Evolutionary conservation across 2,329 filamentous ascomycete genomes (phyloP).

Genomic region (Hypoxylon sp.): DNA sequence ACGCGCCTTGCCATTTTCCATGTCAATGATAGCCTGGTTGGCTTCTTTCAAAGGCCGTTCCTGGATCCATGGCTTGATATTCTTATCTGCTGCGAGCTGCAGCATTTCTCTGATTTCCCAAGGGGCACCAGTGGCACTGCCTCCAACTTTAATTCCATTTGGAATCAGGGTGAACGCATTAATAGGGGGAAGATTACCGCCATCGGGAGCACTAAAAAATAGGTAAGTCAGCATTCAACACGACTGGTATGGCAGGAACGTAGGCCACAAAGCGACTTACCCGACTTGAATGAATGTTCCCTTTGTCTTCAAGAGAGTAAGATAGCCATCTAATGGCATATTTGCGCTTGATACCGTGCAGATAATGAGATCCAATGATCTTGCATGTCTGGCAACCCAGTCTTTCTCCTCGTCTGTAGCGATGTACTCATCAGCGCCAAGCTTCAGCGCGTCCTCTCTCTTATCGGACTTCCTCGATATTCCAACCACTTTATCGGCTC

Average conservation of each 20-base stretch:
- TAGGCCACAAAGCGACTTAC: conserved; percentile 37
- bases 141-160: conserved; percentile 68
- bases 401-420: conserved; percentile 64
- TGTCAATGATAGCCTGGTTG: conserved; percentile 70
- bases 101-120: conserved; percentile 74
- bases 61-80: conserved; percentile 71
- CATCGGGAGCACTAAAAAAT: conserved; percentile 68
- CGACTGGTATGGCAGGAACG: neutral
- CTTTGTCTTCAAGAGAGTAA: conserved; percentile 71
- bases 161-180: conserved; percentile 70
- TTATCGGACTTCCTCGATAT: conserved; percentile 70
- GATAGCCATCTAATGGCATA: conserved; percentile 76
- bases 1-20: conserved; percentile 69
- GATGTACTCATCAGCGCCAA: conserved; percentile 69
- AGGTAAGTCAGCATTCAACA: neutral
- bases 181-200: conserved; percentile 61
- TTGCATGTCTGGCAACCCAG: conserved; percentile 67
- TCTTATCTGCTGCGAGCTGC: conserved; percentile 70
- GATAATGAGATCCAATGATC: conserved; percentile 71
- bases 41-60: conserved; percentile 69
- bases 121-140: conserved; percentile 65
- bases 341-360: conserved; percentile 66
- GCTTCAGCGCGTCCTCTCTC: conserved; percentile 67
- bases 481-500: conserved; percentile 71
- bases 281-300: conserved; percentile 74